Base-by-base conservation (phyloP, 305 asterid genomes). In the Solanum hybrid region DNA sequence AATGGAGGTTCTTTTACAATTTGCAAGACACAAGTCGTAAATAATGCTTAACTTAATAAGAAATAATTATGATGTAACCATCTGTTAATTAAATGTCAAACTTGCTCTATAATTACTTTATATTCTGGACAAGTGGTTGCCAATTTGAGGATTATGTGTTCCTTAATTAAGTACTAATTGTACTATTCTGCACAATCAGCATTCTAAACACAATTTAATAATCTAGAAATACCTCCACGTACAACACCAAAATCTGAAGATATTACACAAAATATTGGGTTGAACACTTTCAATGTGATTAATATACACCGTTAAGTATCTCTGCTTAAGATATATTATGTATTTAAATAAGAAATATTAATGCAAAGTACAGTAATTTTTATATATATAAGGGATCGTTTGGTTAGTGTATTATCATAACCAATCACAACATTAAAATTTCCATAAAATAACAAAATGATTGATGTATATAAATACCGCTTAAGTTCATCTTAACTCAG, bases 171-270 rank as follows among this genome's bases (percentile, higher is more conserved):
- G 69, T 45, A 27, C 38, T 82, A 82, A 82, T 82, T 27, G 38
- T 79, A 71, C 66, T 87, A 34, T 60, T 82, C 78, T 56, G 34
- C 88, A 86, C 78, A 79, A 36, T 89, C 72, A 45, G 56, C 90
- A 77, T 78, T 71, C 5, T 84, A 27, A 42, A 71, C 19, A 31
- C 75, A 40, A 82, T 82, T 82, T 60, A 77, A 42, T 56, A 56
- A 26, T 24, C 5, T 60, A 13, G 14, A 17, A 32, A 64, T 42
- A 87, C 77, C 75, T 69, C 71, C 34, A 80, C 86, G 86, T 38
- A 37, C 90, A 91, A 88, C 92, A 80, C 66, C 91, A 80, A 38
- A 82, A 87, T 77, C 78, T 93, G 92, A 29, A 69, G 90, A 92
- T 92, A 89, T 71, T 87, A 86, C 31, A 85, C 88, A 32, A 73